Evolutionary conservation across 208 protist species (phyloP), one percentile per base, ranked within the genome.

Genomic region (Endotrypanum monterogeii): DNA sequence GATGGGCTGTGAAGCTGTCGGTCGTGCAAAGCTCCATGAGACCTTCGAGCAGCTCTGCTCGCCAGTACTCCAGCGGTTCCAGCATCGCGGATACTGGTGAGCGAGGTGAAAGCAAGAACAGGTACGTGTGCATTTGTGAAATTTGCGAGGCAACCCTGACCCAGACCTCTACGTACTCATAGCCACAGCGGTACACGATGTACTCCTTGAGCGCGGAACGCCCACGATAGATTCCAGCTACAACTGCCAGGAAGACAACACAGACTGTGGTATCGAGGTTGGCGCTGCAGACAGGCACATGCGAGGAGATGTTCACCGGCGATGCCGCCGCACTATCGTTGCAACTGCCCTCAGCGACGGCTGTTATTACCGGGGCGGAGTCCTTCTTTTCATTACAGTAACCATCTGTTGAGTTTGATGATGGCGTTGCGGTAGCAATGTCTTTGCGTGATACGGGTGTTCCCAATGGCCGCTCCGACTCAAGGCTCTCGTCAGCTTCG

Each of bases 21-120:
- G 79, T 83, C 3, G 90, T 86, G 57, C 73, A 78, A 30, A 94
- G 54, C 80, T 96, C 92, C 11, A 96, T 56, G 6, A 94, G 62
- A 55, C 89, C 63, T 50, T 94, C 89, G 3, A 89, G 76, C 37
- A 96, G 67, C 68, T 93, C 87, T 0, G 80, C 87, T 25, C 80
- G 80, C 92, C 89, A 96, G 20, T 78, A 65, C 12, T 84, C 75
- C 5, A 83, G 50, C 4, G 78, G 39, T 44, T 88, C 84, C 3
- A 96, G 67, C 25, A 74, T 67, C 39, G 85, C 54, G 16, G 78
- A 71, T 5, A 70, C 70, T 25, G 78, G 80, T 20, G 82, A 71
- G 18, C 83, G 72, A 23, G 70, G 79, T 30, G 76, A 65, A 37
- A 80, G 80, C 8, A 95, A 52, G 48, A 39, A 32, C 55, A 95